Evolutionary conservation across 352 stramenopile species (phyloP).

Genomic region (Phytophthora cactorum): DNA sequence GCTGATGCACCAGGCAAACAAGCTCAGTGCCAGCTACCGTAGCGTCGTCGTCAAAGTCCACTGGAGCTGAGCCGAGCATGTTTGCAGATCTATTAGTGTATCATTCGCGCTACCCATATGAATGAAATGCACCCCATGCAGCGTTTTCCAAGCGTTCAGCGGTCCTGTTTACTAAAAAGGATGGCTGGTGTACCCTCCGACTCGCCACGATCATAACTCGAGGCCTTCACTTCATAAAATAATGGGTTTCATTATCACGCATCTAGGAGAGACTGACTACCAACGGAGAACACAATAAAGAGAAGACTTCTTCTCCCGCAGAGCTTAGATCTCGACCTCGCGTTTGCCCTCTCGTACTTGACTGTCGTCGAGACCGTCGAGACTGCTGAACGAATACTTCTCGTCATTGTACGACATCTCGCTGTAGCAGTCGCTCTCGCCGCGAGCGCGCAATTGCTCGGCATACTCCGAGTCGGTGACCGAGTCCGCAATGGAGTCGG

Average conservation of each 20-base stretch:
- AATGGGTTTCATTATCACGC: slow-evolving; percentile 34
- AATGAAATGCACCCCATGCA: slow-evolving; percentile 20
- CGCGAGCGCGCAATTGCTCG: slow-evolving; percentile 51
- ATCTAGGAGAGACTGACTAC: slow-evolving; percentile 21
- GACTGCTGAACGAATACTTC: slow-evolving; percentile 74
- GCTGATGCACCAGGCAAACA: neutral
- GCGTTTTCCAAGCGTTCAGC: neutral
- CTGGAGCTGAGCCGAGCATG: slow-evolving; percentile 10
- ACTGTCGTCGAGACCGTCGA: slow-evolving; percentile 48
- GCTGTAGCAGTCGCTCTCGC: slow-evolving; percentile 73
- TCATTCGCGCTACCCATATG: slow-evolving; percentile 27
- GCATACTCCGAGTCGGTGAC: slow-evolving; percentile 79
- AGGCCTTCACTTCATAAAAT: slow-evolving; percentile 32
- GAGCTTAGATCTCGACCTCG: slow-evolving; percentile 72
- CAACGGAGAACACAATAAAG: slow-evolving; percentile 7
- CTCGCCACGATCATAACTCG: neutral
- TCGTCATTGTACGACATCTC: slow-evolving; percentile 88
- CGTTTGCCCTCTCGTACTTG: slow-evolving; percentile 48
- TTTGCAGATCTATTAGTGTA: slow-evolving; percentile 25
- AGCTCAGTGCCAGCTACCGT: neutral
- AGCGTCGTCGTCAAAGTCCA: neutral
- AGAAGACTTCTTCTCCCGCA: neutral
- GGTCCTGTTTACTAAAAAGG: too few species aligned
- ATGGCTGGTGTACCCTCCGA: too few species aligned
- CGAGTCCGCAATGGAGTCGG: slow-evolving; percentile 62